Evolutionary conservation across 2,329 filamentous ascomycete species (phyloP).

Genomic region (Epichloe glyceriae): DNA sequence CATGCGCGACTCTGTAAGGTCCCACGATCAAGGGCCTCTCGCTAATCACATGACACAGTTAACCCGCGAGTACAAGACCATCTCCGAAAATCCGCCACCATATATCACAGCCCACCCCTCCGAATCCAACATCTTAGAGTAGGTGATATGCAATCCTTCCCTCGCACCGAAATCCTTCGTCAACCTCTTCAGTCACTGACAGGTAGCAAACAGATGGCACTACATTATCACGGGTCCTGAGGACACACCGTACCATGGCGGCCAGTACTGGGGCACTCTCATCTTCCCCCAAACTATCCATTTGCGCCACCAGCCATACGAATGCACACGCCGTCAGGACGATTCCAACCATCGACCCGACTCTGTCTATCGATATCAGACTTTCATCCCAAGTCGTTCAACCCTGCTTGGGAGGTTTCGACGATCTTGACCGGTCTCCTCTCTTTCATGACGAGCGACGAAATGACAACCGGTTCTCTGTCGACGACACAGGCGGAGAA

Average conservation of each 20-base stretch:
- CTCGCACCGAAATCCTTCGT: not conserved
- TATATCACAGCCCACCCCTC: conserved; percentile 85
- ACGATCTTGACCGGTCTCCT: conserved; percentile 90
- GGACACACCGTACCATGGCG: conserved; percentile 82
- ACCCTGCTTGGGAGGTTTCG: conserved; percentile 94
- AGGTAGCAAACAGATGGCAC: conserved; percentile 53
- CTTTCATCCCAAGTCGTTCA: conserved; percentile 96
- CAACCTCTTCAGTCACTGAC: not conserved
- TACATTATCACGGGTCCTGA: conserved; percentile 93
- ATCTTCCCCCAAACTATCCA: conserved; percentile 95
- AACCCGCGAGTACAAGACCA: conserved; percentile 50
- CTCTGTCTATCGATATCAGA: conserved; percentile 94
- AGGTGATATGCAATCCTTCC: conserved; percentile 6
- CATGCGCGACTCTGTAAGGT: too few species aligned
- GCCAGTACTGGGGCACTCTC: conserved; percentile 96
- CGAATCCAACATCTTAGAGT: conserved; percentile 85
- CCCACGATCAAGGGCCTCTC: not conserved
- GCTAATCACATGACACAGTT: conserved; percentile 28
- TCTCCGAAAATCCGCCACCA: conserved; percentile 64
- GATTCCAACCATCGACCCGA: conserved; percentile 84
- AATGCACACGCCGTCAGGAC: conserved; percentile 95
- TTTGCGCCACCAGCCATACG: conserved; percentile 95
- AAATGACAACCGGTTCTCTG: conserved; percentile 93
- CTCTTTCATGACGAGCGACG: conserved; percentile 96
- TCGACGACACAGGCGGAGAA: conserved; percentile 66